phyloP scores from a whole-genome alignment of 805 yeast species.

The Candida nonsorbophila region DNA sequence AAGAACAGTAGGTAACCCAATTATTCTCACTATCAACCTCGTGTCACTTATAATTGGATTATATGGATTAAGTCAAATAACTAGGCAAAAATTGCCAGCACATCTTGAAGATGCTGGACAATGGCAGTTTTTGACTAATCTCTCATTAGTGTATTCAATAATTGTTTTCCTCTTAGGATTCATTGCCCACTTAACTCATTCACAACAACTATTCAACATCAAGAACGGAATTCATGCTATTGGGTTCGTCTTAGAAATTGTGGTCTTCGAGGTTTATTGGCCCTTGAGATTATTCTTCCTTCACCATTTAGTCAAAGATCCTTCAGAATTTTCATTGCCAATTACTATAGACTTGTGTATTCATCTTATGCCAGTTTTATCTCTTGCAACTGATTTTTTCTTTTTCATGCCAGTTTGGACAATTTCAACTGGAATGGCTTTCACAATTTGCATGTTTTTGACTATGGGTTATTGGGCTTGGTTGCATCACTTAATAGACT shows the following conservation, averaged over 20 bases:
- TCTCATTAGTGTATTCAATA: slow-evolving; percentile 48
- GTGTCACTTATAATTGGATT: slow-evolving; percentile 22
- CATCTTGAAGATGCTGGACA: slow-evolving; percentile 55
- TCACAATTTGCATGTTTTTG: slow-evolving; percentile 30
- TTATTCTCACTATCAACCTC: slow-evolving; percentile 17
- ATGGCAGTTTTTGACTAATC: slow-evolving; percentile 66
- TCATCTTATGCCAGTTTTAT: slow-evolving; percentile 54
- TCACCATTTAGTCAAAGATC: slow-evolving; percentile 40
- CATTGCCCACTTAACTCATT: slow-evolving; percentile 24
- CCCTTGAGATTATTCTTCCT: slow-evolving; percentile 51
- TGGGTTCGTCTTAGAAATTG: slow-evolving; percentile 52
- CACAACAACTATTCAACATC: slow-evolving; percentile 17
- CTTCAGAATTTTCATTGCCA: slow-evolving; percentile 35
- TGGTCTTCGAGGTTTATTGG: slow-evolving; percentile 69
- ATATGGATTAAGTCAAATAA: slow-evolving; percentile 19
- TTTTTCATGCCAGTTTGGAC: slow-evolving; percentile 45
- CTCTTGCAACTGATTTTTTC: slow-evolving; percentile 52
- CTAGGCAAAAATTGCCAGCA: slow-evolving; percentile 38
- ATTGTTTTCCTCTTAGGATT: slow-evolving; percentile 36
- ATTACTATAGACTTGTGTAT: slow-evolving; percentile 49
- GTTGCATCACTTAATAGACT: slow-evolving; percentile 43
- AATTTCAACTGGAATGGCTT: slow-evolving; percentile 27
- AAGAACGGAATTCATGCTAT: slow-evolving; percentile 47
- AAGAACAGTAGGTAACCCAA: slow-evolving; percentile 22
- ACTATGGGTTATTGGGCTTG: slow-evolving; percentile 50